These are phyloP conservation scores for Oenanthe sinensis DNA, from an alignment of 129 eudicot genomes.

Conservation along the genomic window DNA sequence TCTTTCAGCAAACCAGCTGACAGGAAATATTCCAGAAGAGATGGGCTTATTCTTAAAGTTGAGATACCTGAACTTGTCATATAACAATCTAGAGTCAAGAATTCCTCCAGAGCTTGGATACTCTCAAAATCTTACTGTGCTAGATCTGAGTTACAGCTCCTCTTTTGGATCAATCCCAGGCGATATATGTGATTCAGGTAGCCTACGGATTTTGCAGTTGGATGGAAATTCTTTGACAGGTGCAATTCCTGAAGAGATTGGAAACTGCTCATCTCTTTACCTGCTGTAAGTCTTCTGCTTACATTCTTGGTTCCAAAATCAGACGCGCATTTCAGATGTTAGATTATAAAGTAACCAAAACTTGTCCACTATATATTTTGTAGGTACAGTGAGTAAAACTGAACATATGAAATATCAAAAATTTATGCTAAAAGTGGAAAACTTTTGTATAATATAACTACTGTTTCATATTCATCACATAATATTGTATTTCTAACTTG, in stretches of 20 bases:
- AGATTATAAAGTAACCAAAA: neutral
- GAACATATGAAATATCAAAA: neutral
- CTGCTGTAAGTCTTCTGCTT: slow-evolving; percentile 58
- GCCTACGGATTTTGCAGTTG: slow-evolving; percentile 72
- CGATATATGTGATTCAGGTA: slow-evolving; percentile 71
- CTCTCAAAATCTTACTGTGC: slow-evolving; percentile 59
- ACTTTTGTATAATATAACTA: neutral
- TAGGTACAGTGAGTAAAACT: neutral
- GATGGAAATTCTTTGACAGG: slow-evolving; percentile 77
- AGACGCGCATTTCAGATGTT: neutral
- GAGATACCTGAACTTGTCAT: slow-evolving; percentile 81
- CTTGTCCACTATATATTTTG: neutral
- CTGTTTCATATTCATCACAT: neutral
- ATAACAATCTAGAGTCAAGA: slow-evolving; percentile 65
- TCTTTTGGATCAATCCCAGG: slow-evolving; percentile 65
- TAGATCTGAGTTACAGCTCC: slow-evolving; percentile 60
- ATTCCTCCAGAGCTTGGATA: slow-evolving; percentile 76
- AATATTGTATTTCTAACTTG: neutral
- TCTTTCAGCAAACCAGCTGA: slow-evolving; percentile 63
- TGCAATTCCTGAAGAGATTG: slow-evolving; percentile 65
- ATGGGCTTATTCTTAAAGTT: slow-evolving; percentile 66
- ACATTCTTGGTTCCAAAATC: neutral
- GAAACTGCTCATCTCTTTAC: slow-evolving; percentile 84
- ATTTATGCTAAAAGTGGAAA: neutral
- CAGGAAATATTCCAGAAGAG: slow-evolving; percentile 74